A percentile compares a stretch with the other conserved stretches of the same genome.
These are phyloP conservation scores for Cyberlindnera bimundalis DNA, from an alignment of 805 yeast species.

Conservation along the genomic window DNA sequence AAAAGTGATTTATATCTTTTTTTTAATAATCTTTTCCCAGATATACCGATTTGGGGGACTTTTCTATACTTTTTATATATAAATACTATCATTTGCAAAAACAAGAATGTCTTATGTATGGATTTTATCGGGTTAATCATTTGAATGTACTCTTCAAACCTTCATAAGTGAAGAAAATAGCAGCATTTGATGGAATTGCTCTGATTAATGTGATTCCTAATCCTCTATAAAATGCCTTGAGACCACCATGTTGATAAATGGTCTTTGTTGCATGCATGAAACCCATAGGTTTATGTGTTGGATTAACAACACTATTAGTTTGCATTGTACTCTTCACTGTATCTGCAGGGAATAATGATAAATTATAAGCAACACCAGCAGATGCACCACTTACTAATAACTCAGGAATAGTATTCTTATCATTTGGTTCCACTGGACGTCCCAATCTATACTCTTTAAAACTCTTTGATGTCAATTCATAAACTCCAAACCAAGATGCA, in stretches of 20 bases:
- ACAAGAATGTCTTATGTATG: no score
- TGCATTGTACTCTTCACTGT: conserved; percentile 87
- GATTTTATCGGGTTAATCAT: background rate
- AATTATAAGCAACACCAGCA: conserved; percentile 82
- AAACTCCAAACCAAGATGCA: conserved; percentile 91
- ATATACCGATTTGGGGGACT: no score
- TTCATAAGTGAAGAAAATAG: conserved; percentile 80
- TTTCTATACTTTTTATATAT: no score
- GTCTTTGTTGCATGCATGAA: conserved; percentile 37
- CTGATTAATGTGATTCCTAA: conserved; percentile 76
- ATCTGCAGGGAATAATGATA: conserved; percentile 83
- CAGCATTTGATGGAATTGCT: conserved; percentile 88
- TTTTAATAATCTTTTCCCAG: no score
- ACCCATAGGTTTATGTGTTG: conserved; percentile 26
- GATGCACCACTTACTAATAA: conserved; percentile 74
- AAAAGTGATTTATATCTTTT: background rate
- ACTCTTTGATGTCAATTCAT: conserved; percentile 51
- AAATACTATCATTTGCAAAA: no score
- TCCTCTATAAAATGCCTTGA: conserved; percentile 77
- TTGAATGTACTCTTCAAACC: conserved; percentile 37
- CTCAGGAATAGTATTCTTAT: conserved; percentile 43
- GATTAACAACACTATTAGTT: conserved; percentile 42
- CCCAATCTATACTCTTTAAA: conserved; percentile 35
- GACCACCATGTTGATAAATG: conserved; percentile 52
- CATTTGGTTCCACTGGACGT: conserved; percentile 19